phyloP scores from a whole-genome alignment of 345 rosid genomes.

The Dimocarpus longan region DNA sequence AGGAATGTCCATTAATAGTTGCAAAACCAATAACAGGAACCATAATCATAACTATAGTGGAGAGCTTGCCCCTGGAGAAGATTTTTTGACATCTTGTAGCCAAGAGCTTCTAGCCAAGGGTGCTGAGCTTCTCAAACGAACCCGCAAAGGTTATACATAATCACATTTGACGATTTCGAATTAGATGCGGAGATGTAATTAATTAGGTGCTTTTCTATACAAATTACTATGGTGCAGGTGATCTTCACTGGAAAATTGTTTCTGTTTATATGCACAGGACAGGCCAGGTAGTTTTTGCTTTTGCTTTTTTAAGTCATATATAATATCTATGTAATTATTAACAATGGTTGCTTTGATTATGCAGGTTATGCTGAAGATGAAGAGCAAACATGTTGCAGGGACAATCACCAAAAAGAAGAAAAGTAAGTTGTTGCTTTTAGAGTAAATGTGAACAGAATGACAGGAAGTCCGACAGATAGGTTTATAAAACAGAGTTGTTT shows the following conservation, averaged over 20 bases:
- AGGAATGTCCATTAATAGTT: conserved; percentile 41
- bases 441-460: neutral
- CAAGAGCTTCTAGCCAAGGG: conserved; percentile 83
- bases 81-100: conserved; percentile 55
- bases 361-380: conserved; percentile 87
- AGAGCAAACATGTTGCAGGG: conserved; percentile 82
- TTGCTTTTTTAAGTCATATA: neutral
- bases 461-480: too few species aligned
- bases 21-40: conserved; percentile 38
- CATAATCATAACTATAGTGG: conserved; percentile 48
- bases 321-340: neutral
- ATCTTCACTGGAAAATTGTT: conserved; percentile 91
- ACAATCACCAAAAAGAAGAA: conserved; percentile 89
- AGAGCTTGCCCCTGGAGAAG: conserved; percentile 60
- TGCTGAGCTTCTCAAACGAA: conserved; percentile 84
- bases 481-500: neutral
- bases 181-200: neutral
- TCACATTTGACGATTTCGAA: too few species aligned
- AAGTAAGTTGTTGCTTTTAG: conserved; percentile 44
- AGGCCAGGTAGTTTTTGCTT: conserved; percentile 46
- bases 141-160: conserved; percentile 63
- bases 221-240: conserved; percentile 52
- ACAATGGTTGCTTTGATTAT: neutral
- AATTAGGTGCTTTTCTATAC: neutral
- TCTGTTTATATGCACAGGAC: conserved; percentile 74